Percentiles rank a stretch among this genome's conserved stretches.
Evolutionary conservation across 2,329 filamentous ascomycete genomes (phyloP).

Genomic region (Alternaria postmessia): DNA sequence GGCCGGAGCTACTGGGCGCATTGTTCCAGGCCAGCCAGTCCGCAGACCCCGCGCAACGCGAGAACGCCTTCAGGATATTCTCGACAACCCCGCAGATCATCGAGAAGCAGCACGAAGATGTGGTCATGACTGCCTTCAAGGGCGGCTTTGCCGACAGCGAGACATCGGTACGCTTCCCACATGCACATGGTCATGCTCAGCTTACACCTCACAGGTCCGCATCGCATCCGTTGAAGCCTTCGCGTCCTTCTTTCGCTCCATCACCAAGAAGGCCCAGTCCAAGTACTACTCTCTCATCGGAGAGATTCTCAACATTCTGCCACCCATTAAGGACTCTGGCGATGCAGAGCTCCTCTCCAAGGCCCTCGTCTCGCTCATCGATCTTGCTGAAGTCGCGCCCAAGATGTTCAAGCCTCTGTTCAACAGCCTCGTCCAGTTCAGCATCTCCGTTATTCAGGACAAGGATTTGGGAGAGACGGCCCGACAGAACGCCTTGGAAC

Average conservation of each 20-base stretch:
- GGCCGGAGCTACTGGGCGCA: slow-evolving; percentile 86
- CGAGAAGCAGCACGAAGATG: slow-evolving; percentile 91
- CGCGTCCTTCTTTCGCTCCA: slow-evolving; percentile 90
- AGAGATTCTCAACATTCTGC: slow-evolving; percentile 91
- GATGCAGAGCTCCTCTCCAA: slow-evolving; percentile 92
- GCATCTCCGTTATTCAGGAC: slow-evolving; percentile 91
- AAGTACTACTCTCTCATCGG: slow-evolving; percentile 90
- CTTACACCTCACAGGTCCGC: slow-evolving; percentile 70
- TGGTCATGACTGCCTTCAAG: slow-evolving; percentile 87
- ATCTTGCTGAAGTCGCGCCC: slow-evolving; percentile 90
- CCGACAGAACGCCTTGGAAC: slow-evolving; percentile 91
- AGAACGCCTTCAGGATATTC: slow-evolving; percentile 94
- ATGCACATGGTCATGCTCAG: not conserved
- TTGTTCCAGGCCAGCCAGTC: slow-evolving; percentile 93
- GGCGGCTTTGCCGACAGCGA: slow-evolving; percentile 91
- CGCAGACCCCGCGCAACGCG: slow-evolving; percentile 80
- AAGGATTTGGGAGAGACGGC: slow-evolving; percentile 92
- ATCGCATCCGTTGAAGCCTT: slow-evolving; percentile 97
- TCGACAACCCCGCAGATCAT: slow-evolving; percentile 94
- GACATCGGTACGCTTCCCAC: slow-evolving; percentile 66
- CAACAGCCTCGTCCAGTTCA: slow-evolving; percentile 89
- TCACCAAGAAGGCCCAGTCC: slow-evolving; percentile 84
- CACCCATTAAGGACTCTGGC: slow-evolving; percentile 88
- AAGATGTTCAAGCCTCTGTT: slow-evolving; percentile 99
- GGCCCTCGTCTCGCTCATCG: slow-evolving; percentile 88